A percentile compares a stretch with the other conserved stretches of the same genome.
Evolutionary conservation across 2,329 filamentous ascomycete species (phyloP).

Genomic region (Neophaeococcomyces mojaviensis): DNA sequence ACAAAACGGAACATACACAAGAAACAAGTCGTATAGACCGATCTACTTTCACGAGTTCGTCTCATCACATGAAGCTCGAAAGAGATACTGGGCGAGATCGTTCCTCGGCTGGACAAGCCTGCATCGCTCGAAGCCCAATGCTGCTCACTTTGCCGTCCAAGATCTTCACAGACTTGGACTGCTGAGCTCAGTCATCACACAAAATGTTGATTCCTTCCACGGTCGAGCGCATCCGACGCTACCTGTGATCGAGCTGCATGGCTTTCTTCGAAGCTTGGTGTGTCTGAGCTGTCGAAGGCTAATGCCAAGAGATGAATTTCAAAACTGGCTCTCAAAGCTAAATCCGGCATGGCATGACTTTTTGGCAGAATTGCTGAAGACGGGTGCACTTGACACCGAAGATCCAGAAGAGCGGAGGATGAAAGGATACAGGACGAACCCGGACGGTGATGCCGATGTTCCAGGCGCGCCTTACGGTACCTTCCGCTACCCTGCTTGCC

Average conservation of each 20-base stretch:
- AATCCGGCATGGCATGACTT: conserved; percentile 84
- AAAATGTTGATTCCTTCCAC: conserved; percentile 97
- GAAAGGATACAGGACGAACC: conserved; percentile 73
- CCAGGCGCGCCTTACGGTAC: conserved; percentile 79
- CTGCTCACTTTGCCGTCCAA: conserved; percentile 67
- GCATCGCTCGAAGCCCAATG: conserved; percentile 69
- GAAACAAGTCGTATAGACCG: conserved; percentile 82
- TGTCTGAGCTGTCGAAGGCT: conserved; percentile 72
- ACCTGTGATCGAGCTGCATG: conserved; percentile 78
- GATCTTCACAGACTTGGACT: conserved; percentile 65
- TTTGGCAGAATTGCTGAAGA: conserved; percentile 61
- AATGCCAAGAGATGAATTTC: conserved; percentile 65
- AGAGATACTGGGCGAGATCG: conserved; percentile 91
- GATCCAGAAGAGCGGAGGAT: conserved; percentile 61
- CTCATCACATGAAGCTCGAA: conserved; percentile 70
- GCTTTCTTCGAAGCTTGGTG: conserved; percentile 72
- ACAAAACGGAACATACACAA: conserved; percentile 78
- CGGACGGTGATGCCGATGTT: conserved; percentile 89
- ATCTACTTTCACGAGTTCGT: conserved; percentile 92
- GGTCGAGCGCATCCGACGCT: conserved; percentile 64
- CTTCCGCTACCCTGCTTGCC: conserved; percentile 87
- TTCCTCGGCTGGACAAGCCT: conserved; percentile 88
- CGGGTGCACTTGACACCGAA: conserved; percentile 70
- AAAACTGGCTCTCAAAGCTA: conserved; percentile 63
- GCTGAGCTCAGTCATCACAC: conserved; percentile 73